These are phyloP conservation scores for Moricandia arvensis DNA, from an alignment of 345 rosid species.

Conservation along the genomic window DNA sequence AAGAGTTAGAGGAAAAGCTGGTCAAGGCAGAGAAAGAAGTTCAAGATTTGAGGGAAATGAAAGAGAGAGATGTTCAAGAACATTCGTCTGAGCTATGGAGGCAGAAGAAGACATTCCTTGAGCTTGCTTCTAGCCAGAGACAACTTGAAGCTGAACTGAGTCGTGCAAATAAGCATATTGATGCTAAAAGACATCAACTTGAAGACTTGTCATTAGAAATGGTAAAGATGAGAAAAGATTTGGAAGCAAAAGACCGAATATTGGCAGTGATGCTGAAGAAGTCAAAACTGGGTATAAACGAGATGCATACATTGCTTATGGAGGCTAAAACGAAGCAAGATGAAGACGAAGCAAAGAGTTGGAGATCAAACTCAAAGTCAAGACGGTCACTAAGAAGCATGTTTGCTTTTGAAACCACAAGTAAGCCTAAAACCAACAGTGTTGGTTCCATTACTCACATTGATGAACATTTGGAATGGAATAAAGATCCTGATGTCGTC, in stretches of 20 bases:
- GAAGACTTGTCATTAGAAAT: conserved; percentile 65
- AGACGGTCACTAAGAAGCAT: conserved; percentile 72
- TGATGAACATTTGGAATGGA: neutral
- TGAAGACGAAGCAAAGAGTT: conserved; percentile 62
- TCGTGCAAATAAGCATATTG: conserved; percentile 65
- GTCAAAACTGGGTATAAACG: conserved; percentile 61
- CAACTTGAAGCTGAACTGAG: conserved; percentile 86
- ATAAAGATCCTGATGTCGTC: conserved; percentile 38
- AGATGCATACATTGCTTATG: conserved; percentile 50
- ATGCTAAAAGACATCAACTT: conserved; percentile 61
- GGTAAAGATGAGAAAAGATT: conserved; percentile 41
- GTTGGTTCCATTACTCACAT: conserved; percentile 38
- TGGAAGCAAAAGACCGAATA: conserved; percentile 79
- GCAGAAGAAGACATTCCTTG: conserved; percentile 88
- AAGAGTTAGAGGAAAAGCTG: conserved; percentile 59
- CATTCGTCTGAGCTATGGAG: conserved; percentile 73
- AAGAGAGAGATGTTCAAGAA: conserved; percentile 58
- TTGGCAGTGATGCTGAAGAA: conserved; percentile 80
- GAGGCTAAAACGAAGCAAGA: conserved; percentile 53
- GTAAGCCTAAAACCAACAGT: conserved; percentile 39
- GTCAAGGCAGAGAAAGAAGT: conserved; percentile 44
- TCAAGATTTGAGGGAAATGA: conserved; percentile 57
- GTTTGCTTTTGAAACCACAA: conserved; percentile 54
- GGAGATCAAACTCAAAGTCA: conserved; percentile 55
- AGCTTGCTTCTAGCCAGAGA: conserved; percentile 87